phyloP scores from a whole-genome alignment of 2,329 filamentous ascomycete genomes.

The Apiospora malaysiana region DNA sequence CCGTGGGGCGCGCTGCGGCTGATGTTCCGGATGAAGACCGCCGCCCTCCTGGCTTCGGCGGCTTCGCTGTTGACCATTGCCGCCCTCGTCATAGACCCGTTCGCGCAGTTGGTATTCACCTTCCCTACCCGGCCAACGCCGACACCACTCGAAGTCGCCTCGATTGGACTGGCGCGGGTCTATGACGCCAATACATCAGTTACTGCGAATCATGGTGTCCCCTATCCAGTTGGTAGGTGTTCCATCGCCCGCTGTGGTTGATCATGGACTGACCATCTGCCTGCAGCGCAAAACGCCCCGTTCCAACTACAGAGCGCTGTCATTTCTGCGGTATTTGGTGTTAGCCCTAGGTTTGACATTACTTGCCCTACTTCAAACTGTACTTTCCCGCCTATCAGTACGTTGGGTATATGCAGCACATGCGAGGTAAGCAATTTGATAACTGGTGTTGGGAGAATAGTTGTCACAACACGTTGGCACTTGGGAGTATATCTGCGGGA shows the following conservation, averaged over 20 bases:
- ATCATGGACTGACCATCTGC: not conserved
- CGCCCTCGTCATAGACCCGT: conserved; percentile 27
- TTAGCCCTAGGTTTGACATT: not conserved
- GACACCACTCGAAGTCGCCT: not conserved
- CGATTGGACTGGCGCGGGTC: conserved; percentile 16
- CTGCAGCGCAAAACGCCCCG: conserved; percentile 13
- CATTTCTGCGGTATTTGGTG: conserved; percentile 19
- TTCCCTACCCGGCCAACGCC: conserved; percentile 23
- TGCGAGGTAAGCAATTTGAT: conserved; percentile 11
- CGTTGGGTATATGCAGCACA: conserved; percentile 8
- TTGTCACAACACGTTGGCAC: not conserved
- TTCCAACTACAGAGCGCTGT: conserved; percentile 20
- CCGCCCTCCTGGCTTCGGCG: conserved; percentile 22
- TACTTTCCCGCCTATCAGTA: conserved; percentile 18
- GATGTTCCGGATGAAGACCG: conserved; percentile 23
- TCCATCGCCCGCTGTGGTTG: not conserved
- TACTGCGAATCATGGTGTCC: not conserved
- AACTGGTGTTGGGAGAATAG: too few species aligned
- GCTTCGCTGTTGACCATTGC: conserved; percentile 25
- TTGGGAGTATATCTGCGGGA: not conserved
- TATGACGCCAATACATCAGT: conserved; percentile 21
- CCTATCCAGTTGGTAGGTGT: not conserved
- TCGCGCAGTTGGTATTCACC: conserved; percentile 25
- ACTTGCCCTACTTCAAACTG: conserved; percentile 21
- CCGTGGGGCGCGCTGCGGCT: conserved; percentile 24